Base-by-base conservation (phyloP, 768 basidiomycete genomes). In the Xerocomellus chrysenteron region DNA sequence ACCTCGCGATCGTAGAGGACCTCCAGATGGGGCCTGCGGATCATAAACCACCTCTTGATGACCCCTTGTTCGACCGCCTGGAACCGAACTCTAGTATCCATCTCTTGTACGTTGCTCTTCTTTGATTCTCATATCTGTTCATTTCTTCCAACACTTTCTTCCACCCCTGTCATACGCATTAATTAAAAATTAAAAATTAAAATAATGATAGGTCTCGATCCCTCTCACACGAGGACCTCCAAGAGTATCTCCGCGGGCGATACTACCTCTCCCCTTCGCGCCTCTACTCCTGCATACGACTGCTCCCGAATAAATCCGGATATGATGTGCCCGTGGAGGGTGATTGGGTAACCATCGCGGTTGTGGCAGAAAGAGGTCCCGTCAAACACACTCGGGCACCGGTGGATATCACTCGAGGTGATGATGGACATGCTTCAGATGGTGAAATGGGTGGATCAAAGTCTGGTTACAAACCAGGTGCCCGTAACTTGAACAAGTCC, bases 271-370 rank as follows among this genome's bases (percentile, higher is more conserved):
- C 93, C 0, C 94, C 94, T 0, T 95, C 94, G 1, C 84, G 79
- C 19, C 77, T 99, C 37, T 99, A 99, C 74, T 93, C 94, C 10
- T 82, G 87, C 45, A 80, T 94, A 42, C 85, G 90, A 11, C 82
- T 89, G 0, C 79, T 86, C 14, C 84, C 88, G 0, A 85, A 90
- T 67, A 88, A 90, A 60, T 85, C 89, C 55, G 87, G 85, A 17
- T 96, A 94, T 69, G 94, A 98, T 44, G 83, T 99, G 1, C 95
- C 96, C 11, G 87, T 98, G 2, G 82, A 84, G 7, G 91, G 91
- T 3, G 97, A 98, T 71, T 98, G 93, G 90, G 82, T 98, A 41
- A 95, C 94, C 7, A 92, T 99, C 46, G 96, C 93, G 2, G 95
- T 98, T 5, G 86, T 99, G 14, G 96, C 94, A 2, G 93, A 96